A percentile compares a stretch with the other conserved stretches of the same genome.
Conservation (phyloP, 2,329 filamentous ascomycete genomes). For the Thielaviopsis musarum region DNA sequence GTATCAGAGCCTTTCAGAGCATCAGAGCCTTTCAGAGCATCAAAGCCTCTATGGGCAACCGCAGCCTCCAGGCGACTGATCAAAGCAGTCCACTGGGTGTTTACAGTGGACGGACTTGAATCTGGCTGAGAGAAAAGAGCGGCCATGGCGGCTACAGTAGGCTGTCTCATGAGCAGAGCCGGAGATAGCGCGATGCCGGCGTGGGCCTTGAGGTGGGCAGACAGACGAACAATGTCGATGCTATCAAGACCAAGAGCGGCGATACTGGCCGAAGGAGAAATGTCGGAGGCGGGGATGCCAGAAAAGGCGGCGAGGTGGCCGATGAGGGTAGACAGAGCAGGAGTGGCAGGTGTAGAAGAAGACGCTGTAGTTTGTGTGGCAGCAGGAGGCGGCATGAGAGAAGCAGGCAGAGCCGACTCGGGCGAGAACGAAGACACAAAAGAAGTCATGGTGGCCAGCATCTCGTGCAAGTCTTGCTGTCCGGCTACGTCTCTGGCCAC, state of each 20-base stretch:
- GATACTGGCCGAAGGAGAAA: slow-evolving; percentile 47
- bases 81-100: neutral
- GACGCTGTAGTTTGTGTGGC: neutral
- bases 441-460: neutral
- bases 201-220: slow-evolving; percentile 47
- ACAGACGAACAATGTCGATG: slow-evolving; percentile 77
- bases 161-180: slow-evolving; percentile 59
- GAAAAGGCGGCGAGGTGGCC: slow-evolving; percentile 28
- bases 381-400: neutral
- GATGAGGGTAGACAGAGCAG: neutral
- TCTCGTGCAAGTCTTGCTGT: neutral
- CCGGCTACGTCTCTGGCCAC: slow-evolving; percentile 28
- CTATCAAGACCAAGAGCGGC: slow-evolving; percentile 80
- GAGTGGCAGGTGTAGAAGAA: neutral
- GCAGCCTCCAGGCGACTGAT: slow-evolving; percentile 12
- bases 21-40: no score
- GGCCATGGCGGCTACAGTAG: slow-evolving; percentile 47
- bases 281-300: slow-evolving; percentile 28
- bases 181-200: slow-evolving; percentile 43
- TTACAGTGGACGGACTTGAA: neutral
- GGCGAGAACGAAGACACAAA: neutral
- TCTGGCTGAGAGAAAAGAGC: neutral
- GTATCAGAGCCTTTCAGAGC: no score
- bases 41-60: slow-evolving; percentile 12
- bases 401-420: neutral